phyloP scores from a whole-genome alignment of 768 basidiomycete genomes.

The Pleurotus tuoliensis region DNA sequence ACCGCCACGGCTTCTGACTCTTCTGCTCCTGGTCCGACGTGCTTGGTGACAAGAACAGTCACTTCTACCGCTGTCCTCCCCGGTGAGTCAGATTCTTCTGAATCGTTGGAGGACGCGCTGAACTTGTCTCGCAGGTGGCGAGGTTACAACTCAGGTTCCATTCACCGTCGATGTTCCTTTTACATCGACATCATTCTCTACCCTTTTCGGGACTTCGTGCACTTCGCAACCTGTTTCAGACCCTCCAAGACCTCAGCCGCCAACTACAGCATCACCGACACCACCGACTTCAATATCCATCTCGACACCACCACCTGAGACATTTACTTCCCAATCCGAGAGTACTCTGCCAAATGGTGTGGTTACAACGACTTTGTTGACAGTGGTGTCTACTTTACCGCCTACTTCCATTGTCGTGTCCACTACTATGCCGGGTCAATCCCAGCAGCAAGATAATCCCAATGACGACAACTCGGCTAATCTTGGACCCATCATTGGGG shows the following conservation, averaged over 20 bases:
- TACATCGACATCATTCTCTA: constrained; percentile 28
- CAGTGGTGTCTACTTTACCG: constrained; percentile 31
- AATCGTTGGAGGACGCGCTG: neutral
- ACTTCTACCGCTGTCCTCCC: constrained; percentile 28
- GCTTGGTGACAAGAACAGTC: constrained; percentile 15
- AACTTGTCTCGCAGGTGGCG: neutral
- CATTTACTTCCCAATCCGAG: constrained; percentile 25
- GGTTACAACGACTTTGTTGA: constrained; percentile 30
- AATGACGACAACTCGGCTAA: constrained; percentile 15
- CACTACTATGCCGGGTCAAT: constrained; percentile 10
- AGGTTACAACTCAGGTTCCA: constrained; percentile 17
- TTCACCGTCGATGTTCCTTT: constrained; percentile 32
- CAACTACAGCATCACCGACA: constrained; percentile 7
- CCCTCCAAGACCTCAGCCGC: constrained; percentile 11
- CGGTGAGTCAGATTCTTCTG: constrained; percentile 22
- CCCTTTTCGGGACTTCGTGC: constrained; percentile 39
- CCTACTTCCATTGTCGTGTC: constrained; percentile 25
- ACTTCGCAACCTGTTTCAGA: constrained; percentile 7
- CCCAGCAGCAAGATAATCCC: constrained; percentile 9
- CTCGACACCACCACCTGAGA: constrained; percentile 27
- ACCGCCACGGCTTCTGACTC: constrained; percentile 5
- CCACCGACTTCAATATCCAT: constrained; percentile 10
- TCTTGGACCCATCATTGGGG: constrained; percentile 48
- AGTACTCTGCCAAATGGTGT: constrained; percentile 39
- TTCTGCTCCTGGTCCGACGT: neutral